These are phyloP conservation scores for Cerrena zonata DNA, from an alignment of 1,284 basidiomycete species.

Conservation along the genomic window DNA sequence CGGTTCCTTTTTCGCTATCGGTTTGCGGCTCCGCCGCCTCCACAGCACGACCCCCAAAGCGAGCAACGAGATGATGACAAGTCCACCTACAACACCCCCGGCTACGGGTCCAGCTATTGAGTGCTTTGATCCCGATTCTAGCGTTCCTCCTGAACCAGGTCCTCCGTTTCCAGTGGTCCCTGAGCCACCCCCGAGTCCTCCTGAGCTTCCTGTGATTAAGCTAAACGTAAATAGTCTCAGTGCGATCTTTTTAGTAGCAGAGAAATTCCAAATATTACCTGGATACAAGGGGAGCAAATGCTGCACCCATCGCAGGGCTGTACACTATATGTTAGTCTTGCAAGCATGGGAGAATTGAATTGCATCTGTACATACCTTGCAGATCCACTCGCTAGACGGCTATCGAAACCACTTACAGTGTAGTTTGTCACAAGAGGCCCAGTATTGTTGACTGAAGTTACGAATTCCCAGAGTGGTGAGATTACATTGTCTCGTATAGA, in stretches of 20 bases:
- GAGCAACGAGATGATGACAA: neutral
- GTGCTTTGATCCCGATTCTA: neutral
- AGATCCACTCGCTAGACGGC: neutral
- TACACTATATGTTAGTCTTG: no score
- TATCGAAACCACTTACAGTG: neutral
- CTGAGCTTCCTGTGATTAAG: no score
- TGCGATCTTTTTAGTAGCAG: no score
- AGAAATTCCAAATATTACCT: no score
- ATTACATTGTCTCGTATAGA: neutral
- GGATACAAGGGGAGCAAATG: constrained; percentile 19
- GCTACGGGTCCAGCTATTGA: constrained; percentile 1
- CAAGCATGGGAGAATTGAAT: no score
- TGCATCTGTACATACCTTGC: no score
- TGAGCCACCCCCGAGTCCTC: no score
- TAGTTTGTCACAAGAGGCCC: neutral
- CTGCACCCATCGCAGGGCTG: constrained; percentile 19
- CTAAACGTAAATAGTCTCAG: no score
- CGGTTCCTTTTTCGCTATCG: no score
- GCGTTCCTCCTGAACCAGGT: neutral
- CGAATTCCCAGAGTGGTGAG: neutral
- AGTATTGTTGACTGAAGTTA: neutral
- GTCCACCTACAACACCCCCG: constrained; percentile 4
- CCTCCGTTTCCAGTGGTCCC: no score
- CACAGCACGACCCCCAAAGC: neutral
- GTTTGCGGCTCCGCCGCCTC: no score